Percentiles rank a stretch among this genome's conserved stretches.
These are phyloP conservation scores for Diospyros kaki DNA, from an alignment of 148 eudicot genomes.

Conservation along the genomic window DNA sequence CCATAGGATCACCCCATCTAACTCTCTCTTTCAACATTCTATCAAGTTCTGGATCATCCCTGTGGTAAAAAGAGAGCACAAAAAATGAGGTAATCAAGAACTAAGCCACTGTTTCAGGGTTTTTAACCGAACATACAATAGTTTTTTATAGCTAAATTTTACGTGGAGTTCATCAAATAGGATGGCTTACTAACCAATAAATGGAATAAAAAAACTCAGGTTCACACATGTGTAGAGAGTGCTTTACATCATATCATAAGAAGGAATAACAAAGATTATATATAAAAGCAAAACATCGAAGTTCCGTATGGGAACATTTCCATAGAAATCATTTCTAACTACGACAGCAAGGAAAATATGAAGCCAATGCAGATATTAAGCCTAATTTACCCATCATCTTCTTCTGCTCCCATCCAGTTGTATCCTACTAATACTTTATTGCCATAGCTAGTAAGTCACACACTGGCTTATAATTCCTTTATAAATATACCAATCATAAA, in stretches of 20 bases:
- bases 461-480: neutral
- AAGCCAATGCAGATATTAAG: too few relatives aligned
- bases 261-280: too few relatives aligned
- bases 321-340: too few relatives aligned
- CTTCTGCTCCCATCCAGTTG: neutral
- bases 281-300: neutral
- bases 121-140: neutral
- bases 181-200: neutral
- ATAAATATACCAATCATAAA: neutral
- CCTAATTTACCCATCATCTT: neutral
- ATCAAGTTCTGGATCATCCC: constrained; percentile 31
- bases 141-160: constrained; percentile 49
- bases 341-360: too few relatives aligned
- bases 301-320: neutral
- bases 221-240: neutral
- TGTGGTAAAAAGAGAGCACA: constrained; percentile 3
- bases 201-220: neutral
- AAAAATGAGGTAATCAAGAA: neutral
- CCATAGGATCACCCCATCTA: constrained; percentile 99
- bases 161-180: neutral
- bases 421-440: neutral
- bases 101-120: constrained; percentile 16
- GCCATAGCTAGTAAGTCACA: neutral
- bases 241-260: neutral
- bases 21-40: constrained; percentile 67